Percentiles rank a stretch among this genome's conserved stretches.
Evolutionary conservation across 2,329 filamentous ascomycete species (phyloP).

Genomic region (Berkeleyomyces basicola): DNA sequence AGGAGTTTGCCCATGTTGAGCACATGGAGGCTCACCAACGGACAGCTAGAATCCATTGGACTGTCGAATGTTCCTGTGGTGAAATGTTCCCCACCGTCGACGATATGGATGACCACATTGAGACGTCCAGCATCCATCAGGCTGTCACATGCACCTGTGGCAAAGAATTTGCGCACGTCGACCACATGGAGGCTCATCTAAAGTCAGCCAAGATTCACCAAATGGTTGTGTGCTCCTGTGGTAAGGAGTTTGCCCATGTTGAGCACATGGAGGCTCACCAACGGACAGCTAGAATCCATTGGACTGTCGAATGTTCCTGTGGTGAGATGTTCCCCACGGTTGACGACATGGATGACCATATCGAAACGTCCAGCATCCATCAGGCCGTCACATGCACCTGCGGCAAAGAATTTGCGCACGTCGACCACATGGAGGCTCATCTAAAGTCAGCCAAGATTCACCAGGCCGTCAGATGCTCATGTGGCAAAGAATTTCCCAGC

Average conservation of each 20-base stretch:
- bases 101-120: not conserved
- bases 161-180: not conserved
- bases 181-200: not conserved
- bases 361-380: not conserved
- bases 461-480: not conserved
- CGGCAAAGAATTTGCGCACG: not conserved
- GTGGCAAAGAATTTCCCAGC: not conserved
- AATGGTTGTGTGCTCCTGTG: not conserved
- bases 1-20: not conserved
- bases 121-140: not conserved
- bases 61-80: not conserved
- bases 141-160: not conserved
- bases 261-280: not conserved
- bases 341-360: not conserved
- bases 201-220: not conserved
- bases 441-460: not conserved
- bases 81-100: not conserved
- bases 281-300: not conserved
- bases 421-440: not conserved
- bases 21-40: not conserved
- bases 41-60: not conserved
- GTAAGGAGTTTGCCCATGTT: not conserved
- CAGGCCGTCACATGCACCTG: not conserved
- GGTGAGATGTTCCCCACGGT: not conserved
- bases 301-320: not conserved